Base-by-base conservation (phyloP, 148 eudicot species). In the Diospyros lotus region DNA sequence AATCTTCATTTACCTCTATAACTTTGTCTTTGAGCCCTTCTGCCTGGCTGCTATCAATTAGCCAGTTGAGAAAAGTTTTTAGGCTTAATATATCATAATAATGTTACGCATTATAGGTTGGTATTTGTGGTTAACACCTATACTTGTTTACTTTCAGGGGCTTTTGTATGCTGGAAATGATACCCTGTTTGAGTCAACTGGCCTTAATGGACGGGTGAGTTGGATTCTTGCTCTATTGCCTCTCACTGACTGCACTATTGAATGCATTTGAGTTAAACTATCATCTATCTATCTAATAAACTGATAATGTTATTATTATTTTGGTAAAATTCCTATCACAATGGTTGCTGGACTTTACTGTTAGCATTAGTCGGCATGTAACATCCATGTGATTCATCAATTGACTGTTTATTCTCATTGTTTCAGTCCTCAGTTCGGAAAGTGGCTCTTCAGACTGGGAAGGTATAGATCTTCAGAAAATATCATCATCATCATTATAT, bases 361-460 rank as follows among this genome's bases (percentile, higher is more conserved):
- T 45, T 66, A 2, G 0, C 54, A 46, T 52, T 51, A 14, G 43
- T 39, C 59, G 39, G n/a, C 5, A 42, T 77, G 39, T 12, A 6
- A 55, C 40, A 8, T 70, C 65, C 68, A 11, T 60, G 53, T 60
- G 13, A 1, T 48, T 64, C 43, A 72, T 64, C 63, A 9, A 40
- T 72, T 80, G 76, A 72, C 75, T 69, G 7, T 64, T 52, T 50
- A 58, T 28, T 14, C 78, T 75, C 71, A n/a, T 75, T 48, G 51
- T 79, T 88, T 85, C 97, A 96, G 99, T 96, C 99, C 76, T 81
- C 98, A 5, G 89, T 96, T 72, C 89, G 99, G 72, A 93, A 77
- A 86, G 99, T 96, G 73, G 86, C 78, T 69, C 80, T 96, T 69
- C 81, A 74, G 76, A 84, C 93, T 28, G 98, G 98, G 44, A 86